Base-by-base conservation (phyloP, 352 stramenopile species). In the Globisporangium cystogenes region DNA sequence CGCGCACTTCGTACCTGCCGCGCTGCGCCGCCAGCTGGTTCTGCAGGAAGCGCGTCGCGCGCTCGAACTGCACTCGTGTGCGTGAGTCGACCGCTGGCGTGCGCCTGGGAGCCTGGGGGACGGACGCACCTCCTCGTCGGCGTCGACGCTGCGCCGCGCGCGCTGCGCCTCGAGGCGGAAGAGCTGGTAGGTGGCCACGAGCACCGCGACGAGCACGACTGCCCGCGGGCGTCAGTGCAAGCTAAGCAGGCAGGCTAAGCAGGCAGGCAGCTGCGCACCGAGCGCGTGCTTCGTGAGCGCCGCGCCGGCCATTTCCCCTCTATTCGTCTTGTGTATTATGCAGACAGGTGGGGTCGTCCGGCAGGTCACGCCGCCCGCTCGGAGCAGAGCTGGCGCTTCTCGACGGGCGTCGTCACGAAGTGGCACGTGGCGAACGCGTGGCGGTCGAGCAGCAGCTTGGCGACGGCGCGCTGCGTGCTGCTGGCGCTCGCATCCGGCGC, bases 121-220 rank as follows among this genome's bases (percentile, higher is more conserved):
- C n/a, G n/a, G n/a, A n/a, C 40, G 29, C 36, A 86, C 72, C 40
- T 85, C 57, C 27, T 85, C 57, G 50, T 84, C 65, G 16, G 76
- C 58, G 16, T 50, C 53, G 26, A 43, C 50, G 27, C 55, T 55
- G 26, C 54, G 61, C 18, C 55, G 59, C 26, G 55, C 54, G 40
- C 76, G 72, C 24, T 77, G 67, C 35, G 64, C 45, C 63, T 87
- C 75, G 36, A 90, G 65, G 35, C 64, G 65, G 20, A 67, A 72
- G 39, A 90, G 70, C 16, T 82, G 76, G 51, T 82, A 88, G 36
- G 74, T 72, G 24, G 76, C 73, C 18, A 83, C 59, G 40, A 85
- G 48, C 49, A 88, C 60, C 14, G 76, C 79, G 27, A 87, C 53
- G 23, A 82, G 10, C 43, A 88, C 65, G 55, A 87, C 79, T 90